These are phyloP conservation scores for Ceratobasidium sp. DNA, from an alignment of 1,284 basidiomycete species.

Conservation along the genomic window DNA sequence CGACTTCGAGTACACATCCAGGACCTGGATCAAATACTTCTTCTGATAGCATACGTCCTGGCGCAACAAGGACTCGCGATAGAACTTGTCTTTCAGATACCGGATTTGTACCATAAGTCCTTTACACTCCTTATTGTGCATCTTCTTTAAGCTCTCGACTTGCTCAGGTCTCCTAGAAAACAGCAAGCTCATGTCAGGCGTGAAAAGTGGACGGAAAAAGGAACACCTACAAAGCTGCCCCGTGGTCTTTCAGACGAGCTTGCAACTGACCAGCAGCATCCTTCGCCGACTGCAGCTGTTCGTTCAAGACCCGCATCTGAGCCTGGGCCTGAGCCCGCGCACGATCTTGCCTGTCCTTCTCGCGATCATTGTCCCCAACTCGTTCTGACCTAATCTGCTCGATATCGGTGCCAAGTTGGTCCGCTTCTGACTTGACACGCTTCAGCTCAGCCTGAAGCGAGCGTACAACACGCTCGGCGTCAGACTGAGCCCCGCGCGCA, in stretches of 20 bases:
- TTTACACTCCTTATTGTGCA: slow-evolving; percentile 88
- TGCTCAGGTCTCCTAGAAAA: slow-evolving; percentile 53
- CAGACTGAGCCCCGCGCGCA: slow-evolving; percentile 67
- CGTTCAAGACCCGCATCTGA: slow-evolving; percentile 73
- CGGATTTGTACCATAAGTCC: slow-evolving; percentile 88
- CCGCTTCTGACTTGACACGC: slow-evolving; percentile 77
- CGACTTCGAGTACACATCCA: slow-evolving; percentile 53
- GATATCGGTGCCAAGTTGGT: slow-evolving; percentile 80
- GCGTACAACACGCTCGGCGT: slow-evolving; percentile 72
- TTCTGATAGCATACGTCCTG: slow-evolving; percentile 89
- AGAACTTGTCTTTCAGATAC: slow-evolving; percentile 93
- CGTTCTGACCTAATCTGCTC: slow-evolving; percentile 74
- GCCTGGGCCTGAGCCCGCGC: slow-evolving; percentile 72
- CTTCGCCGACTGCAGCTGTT: slow-evolving; percentile 70
- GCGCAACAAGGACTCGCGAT: slow-evolving; percentile 86
- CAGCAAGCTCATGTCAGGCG: not conserved
- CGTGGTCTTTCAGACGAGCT: slow-evolving; percentile 60
- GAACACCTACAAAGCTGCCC: slow-evolving; percentile 22
- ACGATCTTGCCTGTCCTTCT: slow-evolving; percentile 31
- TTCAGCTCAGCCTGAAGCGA: slow-evolving; percentile 75
- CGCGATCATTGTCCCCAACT: slow-evolving; percentile 63
- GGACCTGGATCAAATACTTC: slow-evolving; percentile 64
- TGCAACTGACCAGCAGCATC: slow-evolving; percentile 62
- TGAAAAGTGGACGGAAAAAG: slow-evolving; percentile 21
- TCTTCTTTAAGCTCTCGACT: slow-evolving; percentile 68